Conservation (phyloP, 768 basidiomycete genomes). For the Holtermannia corniformis region DNA sequence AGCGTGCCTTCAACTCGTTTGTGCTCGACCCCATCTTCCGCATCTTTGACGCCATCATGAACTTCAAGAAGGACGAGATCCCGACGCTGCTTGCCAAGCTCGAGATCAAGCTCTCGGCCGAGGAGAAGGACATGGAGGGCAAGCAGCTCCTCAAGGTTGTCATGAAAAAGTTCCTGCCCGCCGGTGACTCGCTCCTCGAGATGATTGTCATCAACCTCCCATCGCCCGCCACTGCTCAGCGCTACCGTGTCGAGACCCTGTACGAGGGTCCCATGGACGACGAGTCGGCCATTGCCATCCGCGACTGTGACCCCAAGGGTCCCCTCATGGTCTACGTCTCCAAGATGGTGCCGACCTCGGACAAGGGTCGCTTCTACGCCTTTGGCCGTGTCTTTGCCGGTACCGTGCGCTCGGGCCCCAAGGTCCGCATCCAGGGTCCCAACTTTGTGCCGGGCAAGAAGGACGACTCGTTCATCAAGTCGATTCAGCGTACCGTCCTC, state of each 20-base stretch:
- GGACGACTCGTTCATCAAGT: constrained; percentile 95
- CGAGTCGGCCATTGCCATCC: constrained; percentile 95
- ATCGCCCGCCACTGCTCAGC: constrained; percentile 91
- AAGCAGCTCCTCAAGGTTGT: constrained; percentile 92
- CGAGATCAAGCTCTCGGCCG: constrained; percentile 73
- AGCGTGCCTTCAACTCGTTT: constrained; percentile 95
- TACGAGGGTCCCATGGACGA: constrained; percentile 99
- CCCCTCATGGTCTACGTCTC: constrained; percentile 97
- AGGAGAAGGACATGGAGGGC: constrained; percentile 88
- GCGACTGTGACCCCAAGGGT: constrained; percentile 92
- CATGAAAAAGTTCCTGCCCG: constrained; percentile 99
- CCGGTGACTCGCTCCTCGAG: constrained; percentile 95
- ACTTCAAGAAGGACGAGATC: constrained; percentile 92
- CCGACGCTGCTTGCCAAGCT: constrained; percentile 86
- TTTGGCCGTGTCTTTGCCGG: constrained; percentile 99
- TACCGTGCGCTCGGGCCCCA: constrained; percentile 91
- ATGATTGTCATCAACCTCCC: constrained; percentile 99
- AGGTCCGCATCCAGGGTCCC: constrained; percentile 98
- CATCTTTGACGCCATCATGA: constrained; percentile 97
- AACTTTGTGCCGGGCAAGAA: constrained; percentile 99
- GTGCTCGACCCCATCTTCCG: constrained; percentile 99
- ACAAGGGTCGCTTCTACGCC: constrained; percentile 99
- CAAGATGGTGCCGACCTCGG: constrained; percentile 99
- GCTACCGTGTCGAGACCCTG: constrained; percentile 97
- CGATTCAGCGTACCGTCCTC: constrained; percentile 94